Evolutionary conservation across 331 rosid species (phyloP), one percentile per base, ranked within the genome.

Genomic region (Acacia concinna): DNA sequence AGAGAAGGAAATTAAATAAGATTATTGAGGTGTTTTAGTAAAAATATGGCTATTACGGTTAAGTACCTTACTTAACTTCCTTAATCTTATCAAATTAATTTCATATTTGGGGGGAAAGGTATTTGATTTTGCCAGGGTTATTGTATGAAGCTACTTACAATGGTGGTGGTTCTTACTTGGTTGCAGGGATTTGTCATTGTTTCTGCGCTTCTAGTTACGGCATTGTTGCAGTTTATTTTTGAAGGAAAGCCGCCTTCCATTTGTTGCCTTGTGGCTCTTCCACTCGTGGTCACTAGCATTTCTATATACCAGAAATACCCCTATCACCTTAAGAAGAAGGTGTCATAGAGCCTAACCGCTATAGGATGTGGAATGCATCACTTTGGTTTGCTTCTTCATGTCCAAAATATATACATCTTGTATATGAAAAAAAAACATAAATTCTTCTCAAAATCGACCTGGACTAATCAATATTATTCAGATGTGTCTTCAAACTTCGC

Each of bases 141-240:
- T 35, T 35, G 15, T 63, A 4, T 38, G 28, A 59, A 68, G 56
- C 32, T 65, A 68, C 82, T 85, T 32, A 84, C 82, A 5, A 62
- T 20, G 47, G 11, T 59, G 38, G 57, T 65, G 40, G 27, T 52
- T 69, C 21, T 17, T 11, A 66, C 34, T 34, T 82, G 81, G 78
- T 89, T 88, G 94, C 97, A 96, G 99, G 99, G 99, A 10, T 96
- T 96, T 79, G 98, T 96, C 80, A 93, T 91, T 67, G 99, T 96
- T 71, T 96, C 97, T 25, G 99, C 99, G 23, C 94, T 96, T 79
- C 81, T 93, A 18, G 96, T 90, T 62, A 96, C 99, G 0, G 99
- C 99, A 30, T 65, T 93, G 87, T 90, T 96, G 84, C 99, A 96
- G 83, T 96, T 90, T 88, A 64, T 91, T 78, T 93, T 96, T 17